These are phyloP conservation scores for Thamnidium elegans DNA, from an alignment of 192 early-diverging fungal species.

Conservation along the genomic window DNA sequence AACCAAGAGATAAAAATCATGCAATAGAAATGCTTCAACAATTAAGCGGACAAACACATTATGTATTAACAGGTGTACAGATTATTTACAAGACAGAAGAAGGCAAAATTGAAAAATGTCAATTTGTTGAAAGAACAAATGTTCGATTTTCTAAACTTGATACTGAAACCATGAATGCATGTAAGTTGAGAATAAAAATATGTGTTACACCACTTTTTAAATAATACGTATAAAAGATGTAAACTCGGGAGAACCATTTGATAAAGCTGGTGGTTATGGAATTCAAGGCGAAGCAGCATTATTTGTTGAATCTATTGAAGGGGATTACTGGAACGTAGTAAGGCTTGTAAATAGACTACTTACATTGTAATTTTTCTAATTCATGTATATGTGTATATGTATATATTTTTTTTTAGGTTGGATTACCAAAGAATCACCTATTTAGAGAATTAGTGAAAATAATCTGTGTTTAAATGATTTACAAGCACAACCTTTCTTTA, in stretches of 20 bases:
- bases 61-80: conserved; percentile 72
- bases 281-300: conserved; percentile 75
- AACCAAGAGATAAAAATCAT: conserved; percentile 59
- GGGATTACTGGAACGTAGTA: conserved; percentile 86
- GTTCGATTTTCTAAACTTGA: conserved; percentile 65
- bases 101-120: conserved; percentile 20
- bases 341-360: conserved; percentile 17
- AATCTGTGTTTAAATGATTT: conserved; percentile 5
- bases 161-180: conserved; percentile 63
- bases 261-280: conserved; percentile 85
- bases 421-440: conserved; percentile 31
- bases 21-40: conserved; percentile 61
- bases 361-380: neutral
- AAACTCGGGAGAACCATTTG: conserved; percentile 51
- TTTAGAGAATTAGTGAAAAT: conserved; percentile 20
- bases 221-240: conserved; percentile 37
- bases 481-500: neutral
- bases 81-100: conserved; percentile 41
- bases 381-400: neutral
- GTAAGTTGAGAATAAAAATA: conserved; percentile 26
- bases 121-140: conserved; percentile 60
- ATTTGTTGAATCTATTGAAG: conserved; percentile 70
- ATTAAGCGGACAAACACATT: conserved; percentile 62
- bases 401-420: conserved; percentile 22
- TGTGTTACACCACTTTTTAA: neutral